Evolutionary conservation across 345 rosid genomes (phyloP).

Genomic region (Salix koriyanagi): DNA sequence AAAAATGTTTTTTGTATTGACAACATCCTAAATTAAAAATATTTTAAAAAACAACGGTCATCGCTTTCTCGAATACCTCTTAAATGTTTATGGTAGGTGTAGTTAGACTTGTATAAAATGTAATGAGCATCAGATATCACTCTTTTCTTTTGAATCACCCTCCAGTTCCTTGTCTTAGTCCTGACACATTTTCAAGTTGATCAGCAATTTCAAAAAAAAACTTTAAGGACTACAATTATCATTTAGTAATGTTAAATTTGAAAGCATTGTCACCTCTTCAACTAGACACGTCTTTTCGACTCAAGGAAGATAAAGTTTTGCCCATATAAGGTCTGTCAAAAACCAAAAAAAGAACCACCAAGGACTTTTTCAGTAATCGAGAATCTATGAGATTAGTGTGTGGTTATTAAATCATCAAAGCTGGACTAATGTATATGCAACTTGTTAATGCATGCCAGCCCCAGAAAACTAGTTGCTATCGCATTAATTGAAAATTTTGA

Average conservation of each 20-base stretch:
- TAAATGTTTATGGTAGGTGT: too few relatives aligned
- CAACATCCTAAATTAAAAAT: too few relatives aligned
- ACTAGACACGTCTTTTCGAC: conserved; percentile 37
- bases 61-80: too few relatives aligned
- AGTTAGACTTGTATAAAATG: too few relatives aligned
- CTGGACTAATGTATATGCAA: neutral
- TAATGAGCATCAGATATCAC: too few relatives aligned
- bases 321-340: conserved; percentile 51
- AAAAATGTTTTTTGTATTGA: too few relatives aligned
- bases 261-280: conserved; percentile 17
- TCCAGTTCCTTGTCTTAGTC: too few relatives aligned
- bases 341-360: neutral
- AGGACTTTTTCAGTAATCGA: neutral
- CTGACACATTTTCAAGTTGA: too few relatives aligned
- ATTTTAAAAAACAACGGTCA: too few relatives aligned
- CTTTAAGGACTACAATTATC: neutral
- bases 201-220: too few relatives aligned
- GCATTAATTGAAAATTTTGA: neutral
- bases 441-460: neutral
- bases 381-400: neutral
- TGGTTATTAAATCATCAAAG: neutral
- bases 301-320: conserved; percentile 42
- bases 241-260: neutral
- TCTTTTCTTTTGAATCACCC: too few relatives aligned
- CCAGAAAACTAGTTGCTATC: neutral